Base-by-base conservation (phyloP, 352 stramenopile species). In the Pythium plurisporium region DNA sequence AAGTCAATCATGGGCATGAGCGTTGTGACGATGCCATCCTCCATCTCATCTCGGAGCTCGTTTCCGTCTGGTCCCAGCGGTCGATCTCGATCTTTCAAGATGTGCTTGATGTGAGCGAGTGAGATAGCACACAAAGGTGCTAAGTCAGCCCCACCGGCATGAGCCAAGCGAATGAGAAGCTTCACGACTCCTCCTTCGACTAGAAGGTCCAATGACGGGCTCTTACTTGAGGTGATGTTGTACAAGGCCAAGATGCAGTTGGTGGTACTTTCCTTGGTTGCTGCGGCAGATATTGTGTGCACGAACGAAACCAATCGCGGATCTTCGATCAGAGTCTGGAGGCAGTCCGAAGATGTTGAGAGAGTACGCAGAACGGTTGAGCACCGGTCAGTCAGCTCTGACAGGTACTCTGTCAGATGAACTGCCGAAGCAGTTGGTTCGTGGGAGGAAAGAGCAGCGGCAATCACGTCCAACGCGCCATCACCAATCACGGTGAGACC, bases 1-100 rank as follows among this genome's bases (percentile, higher is more conserved):
- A 91, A 65, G 31, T 93, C 83, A 50, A 90, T 83, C 83, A 93
- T 90, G 2, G 83, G 71, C 30, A 93, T 43, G 26, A 93, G 58
- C n/a, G 81, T 82, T 7, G 67, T 67, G 25, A 93, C 66, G 9
- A 91, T 74, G 12, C 83, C 83, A 26, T 79, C 73, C 26, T 90
- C 76, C 74, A 91, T 87, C 31, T 84, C 70, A 34, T 88, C 73
- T 6, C 70, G 62, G 23, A 73, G 45, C 20, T 76, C 69, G 1
- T 29, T 51, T 4, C 57, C 67, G 23, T 63, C 58, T 25, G 59
- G 51, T 5, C 57, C 59, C 10, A 70, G 45, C 4, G 51, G 49
- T 5, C 30, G 59, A 19, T 72, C 65, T 23, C 69, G 69, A 55
- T 91, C 69, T 25, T 87, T 86, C 22, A 79, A 69, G 14, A 75